These are phyloP conservation scores for Rhizopus sp. DNA, from an alignment of 371 early-diverging fungal species.

Conservation along the genomic window DNA sequence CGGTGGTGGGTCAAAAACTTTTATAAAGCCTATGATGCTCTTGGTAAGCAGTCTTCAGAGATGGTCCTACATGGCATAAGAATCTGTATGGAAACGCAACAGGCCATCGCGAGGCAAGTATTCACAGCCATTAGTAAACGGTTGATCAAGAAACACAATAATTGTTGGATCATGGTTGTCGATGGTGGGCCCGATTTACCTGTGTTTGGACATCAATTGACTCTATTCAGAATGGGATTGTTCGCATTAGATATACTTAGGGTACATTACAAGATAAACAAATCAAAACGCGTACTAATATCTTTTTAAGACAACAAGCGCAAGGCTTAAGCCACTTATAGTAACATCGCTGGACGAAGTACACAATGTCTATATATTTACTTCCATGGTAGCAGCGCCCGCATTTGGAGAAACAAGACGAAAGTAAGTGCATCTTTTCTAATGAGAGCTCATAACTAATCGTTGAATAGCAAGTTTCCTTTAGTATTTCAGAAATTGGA, in stretches of 20 bases:
- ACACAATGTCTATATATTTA: slow-evolving; percentile 64
- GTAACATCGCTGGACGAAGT: slow-evolving; percentile 63
- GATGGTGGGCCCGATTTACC: slow-evolving; percentile 57
- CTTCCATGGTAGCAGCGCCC: slow-evolving; percentile 66
- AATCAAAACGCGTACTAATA: background rate
- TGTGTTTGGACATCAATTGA: slow-evolving; percentile 62
- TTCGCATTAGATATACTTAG: slow-evolving; percentile 80
- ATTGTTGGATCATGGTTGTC: slow-evolving; percentile 73
- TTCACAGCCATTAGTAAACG: slow-evolving; percentile 76
- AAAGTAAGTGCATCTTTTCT: slow-evolving; percentile 53
- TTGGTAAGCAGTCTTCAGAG: slow-evolving; percentile 54
- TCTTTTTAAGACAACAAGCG: slow-evolving; percentile 51
- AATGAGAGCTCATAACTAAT: too few species aligned
- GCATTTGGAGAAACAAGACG: slow-evolving; percentile 62
- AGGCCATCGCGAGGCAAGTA: slow-evolving; percentile 73
- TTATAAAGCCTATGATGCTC: slow-evolving; percentile 85
- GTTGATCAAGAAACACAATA: slow-evolving; percentile 64
- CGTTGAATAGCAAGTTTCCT: too few species aligned
- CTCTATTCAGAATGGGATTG: slow-evolving; percentile 70
- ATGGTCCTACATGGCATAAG: slow-evolving; percentile 68
- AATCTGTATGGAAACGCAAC: slow-evolving; percentile 75
- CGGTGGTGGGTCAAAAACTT: slow-evolving; percentile 77
- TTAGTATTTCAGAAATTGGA: too few species aligned
- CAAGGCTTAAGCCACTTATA: slow-evolving; percentile 65
- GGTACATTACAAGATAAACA: slow-evolving; percentile 37